Evolutionary conservation across 2,329 filamentous ascomycete genomes (phyloP), one percentile per base, ranked within the genome.

Genomic region (Venturia asperata): DNA sequence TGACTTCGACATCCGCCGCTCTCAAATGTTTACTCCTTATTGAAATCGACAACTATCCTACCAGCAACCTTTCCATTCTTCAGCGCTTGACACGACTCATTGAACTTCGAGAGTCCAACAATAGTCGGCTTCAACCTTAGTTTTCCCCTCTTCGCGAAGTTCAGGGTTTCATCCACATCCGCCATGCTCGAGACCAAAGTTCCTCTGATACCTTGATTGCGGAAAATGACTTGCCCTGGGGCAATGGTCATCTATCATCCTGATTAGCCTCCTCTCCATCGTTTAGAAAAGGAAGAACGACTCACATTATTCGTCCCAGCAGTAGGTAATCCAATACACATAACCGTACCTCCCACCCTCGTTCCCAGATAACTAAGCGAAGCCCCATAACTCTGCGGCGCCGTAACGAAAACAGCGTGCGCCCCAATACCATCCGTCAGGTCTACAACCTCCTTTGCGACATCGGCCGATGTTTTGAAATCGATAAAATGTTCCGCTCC

Each of bases 401-500:
- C 74, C 11, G 75, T 77, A 34, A 78, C 74, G 61, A 78, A 75
- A 3, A 78, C 76, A 1, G 74, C 80, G 66, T 82, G 80, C 6
- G 76, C 80, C 21, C 80, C 80, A 9, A 80, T 68, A 1, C 79
- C 78, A 66, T 77, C 79, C 1, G 79, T 76, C 19, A 80, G 72
- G 62, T 80, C 73, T 64, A 79, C 75, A 2, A 83, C 78, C 43
- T 77, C 78, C 4, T 73, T 74, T 0, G 75, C 74, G 58, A 79
- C 67, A 63, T 75, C 71, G 43, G 72, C 61, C 55, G 74, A 73
- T 58, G 79, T 74, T 49, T 76, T 78, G 72, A 83, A 85, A 70
- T 85, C 83, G n/a, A 85, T 74, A 70, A 83, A 85, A 1, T 75
- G 77, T 65, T 84, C 82, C 0, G 83, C 82, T 3, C 83, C 83